phyloP scores from a whole-genome alignment of 352 stramenopile species.

The Achlya hypogyna region DNA sequence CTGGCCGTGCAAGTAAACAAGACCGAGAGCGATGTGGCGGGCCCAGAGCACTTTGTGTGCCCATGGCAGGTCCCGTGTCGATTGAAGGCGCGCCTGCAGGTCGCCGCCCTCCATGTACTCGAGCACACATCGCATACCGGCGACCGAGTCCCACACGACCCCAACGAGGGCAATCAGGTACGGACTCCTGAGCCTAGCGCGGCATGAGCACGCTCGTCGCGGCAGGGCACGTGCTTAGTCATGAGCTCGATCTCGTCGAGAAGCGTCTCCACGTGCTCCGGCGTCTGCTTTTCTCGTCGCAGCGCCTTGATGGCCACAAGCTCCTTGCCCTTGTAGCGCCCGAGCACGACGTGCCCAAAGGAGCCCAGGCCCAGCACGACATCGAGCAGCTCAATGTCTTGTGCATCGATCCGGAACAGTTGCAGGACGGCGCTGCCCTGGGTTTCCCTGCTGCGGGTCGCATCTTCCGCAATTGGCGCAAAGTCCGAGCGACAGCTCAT shows the following conservation, averaged over 20 bases:
- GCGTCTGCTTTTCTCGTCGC: constrained; percentile 20
- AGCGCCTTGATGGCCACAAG: constrained; percentile 15
- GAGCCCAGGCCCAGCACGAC: constrained; percentile 5
- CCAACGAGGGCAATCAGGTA: constrained; percentile 39
- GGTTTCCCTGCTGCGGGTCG: background rate
- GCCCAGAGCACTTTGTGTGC: background rate
- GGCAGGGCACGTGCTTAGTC: constrained; percentile 5
- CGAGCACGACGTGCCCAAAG: constrained; percentile 5
- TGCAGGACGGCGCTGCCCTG: background rate
- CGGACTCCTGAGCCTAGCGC: constrained; percentile 22
- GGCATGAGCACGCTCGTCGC: constrained; percentile 24
- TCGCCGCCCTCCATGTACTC: constrained; percentile 58
- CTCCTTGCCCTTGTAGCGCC: background rate
- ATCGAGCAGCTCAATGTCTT: background rate
- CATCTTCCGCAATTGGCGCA: background rate
- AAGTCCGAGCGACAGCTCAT: background rate
- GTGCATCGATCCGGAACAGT: background rate
- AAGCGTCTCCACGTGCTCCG: constrained; percentile 35
- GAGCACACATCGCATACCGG: constrained; percentile 44
- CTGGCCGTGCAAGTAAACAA: too few relatives aligned
- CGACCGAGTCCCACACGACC: constrained; percentile 35
- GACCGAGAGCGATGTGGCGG: background rate
- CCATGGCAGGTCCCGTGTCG: background rate
- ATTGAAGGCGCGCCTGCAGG: constrained; percentile 29
- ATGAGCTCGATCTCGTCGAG: constrained; percentile 49